phyloP scores from a whole-genome alignment of 2,329 filamentous ascomycete genomes.

The Hymenotorrendiella dingleyae region DNA sequence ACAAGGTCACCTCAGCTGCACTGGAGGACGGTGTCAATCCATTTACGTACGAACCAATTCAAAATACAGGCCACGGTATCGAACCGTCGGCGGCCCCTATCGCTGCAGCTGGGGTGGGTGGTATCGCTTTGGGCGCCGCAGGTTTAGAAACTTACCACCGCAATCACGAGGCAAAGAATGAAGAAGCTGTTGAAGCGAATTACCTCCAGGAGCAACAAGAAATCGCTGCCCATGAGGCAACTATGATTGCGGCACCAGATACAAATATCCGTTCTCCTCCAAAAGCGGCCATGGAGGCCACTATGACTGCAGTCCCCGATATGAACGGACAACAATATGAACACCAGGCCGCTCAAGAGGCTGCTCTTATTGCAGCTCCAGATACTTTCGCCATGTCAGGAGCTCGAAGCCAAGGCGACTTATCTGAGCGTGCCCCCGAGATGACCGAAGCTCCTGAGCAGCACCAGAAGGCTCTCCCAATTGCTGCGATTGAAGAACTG shows the following conservation, averaged over 20 bases:
- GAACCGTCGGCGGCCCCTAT: slow-evolving; percentile 7
- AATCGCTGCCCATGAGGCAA: slow-evolving; percentile 20
- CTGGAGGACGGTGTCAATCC: slow-evolving; percentile 52
- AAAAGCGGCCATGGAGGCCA: slow-evolving; percentile 12
- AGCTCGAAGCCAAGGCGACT: slow-evolving; percentile 18
- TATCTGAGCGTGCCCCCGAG: slow-evolving; percentile 4
- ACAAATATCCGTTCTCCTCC: slow-evolving; percentile 12
- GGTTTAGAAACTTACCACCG: slow-evolving; percentile 18
- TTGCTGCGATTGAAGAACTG: slow-evolving; percentile 10
- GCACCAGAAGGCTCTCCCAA: slow-evolving; percentile 1
- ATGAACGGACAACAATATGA: background rate
- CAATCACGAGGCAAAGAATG: slow-evolving; percentile 5
- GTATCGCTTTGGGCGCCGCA: slow-evolving; percentile 15
- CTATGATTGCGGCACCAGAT: slow-evolving; percentile 23
- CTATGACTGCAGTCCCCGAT: slow-evolving; percentile 17
- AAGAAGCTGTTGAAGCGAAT: slow-evolving; percentile 13
- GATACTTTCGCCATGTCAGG: slow-evolving; percentile 20
- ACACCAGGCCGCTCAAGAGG: background rate
- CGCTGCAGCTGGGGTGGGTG: slow-evolving; percentile 19
- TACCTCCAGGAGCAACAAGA: slow-evolving; percentile 15
- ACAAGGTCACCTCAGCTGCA: slow-evolving; percentile 44
- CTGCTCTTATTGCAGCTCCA: slow-evolving; percentile 4
- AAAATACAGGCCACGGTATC: slow-evolving; percentile 5
- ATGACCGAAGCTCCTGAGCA: slow-evolving; percentile 8
- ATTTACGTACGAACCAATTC: slow-evolving; percentile 38